A percentile compares a stretch with the other conserved stretches of the same genome.
These are phyloP conservation scores for Colletotrichum tanaceti DNA, from an alignment of 2,329 filamentous ascomycete species.

Conservation along the genomic window DNA sequence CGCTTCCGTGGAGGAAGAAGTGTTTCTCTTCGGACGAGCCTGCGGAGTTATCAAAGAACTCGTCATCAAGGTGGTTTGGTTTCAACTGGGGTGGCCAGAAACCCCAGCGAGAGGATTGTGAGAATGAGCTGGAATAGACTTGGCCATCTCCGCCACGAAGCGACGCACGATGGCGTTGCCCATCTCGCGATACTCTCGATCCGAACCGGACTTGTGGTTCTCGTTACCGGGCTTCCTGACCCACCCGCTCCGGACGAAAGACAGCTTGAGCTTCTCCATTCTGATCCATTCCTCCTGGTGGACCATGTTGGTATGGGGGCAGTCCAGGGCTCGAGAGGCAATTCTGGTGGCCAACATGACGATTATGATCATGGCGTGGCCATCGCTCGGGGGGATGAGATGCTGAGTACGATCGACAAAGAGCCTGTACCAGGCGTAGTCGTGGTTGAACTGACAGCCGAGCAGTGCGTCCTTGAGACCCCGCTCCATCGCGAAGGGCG, in stretches of 20 bases:
- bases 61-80: too few relatives aligned
- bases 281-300: background rate
- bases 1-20: too few relatives aligned
- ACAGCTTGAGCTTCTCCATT: background rate
- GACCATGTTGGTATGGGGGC: background rate
- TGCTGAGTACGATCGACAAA: slow-evolving; percentile 8
- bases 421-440: slow-evolving; percentile 10
- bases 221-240: background rate
- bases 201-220: slow-evolving; percentile 3
- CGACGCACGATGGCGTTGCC: slow-evolving; percentile 4
- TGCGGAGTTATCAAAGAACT: too few relatives aligned
- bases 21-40: too few relatives aligned
- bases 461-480: slow-evolving; percentile 17
- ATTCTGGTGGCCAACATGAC: background rate
- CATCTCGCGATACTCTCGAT: slow-evolving; percentile 12
- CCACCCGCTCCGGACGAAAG: background rate
- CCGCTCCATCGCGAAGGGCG: slow-evolving; percentile 21
- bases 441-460: slow-evolving; percentile 18
- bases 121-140: too few relatives aligned
- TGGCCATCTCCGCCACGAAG: too few relatives aligned
- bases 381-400: background rate
- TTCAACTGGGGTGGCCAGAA: too few relatives aligned
- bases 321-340: background rate
- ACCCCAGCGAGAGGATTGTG: too few relatives aligned
- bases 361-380: background rate